phyloP scores from a whole-genome alignment of 257 asterid species.

The Capsicum chinense region DNA sequence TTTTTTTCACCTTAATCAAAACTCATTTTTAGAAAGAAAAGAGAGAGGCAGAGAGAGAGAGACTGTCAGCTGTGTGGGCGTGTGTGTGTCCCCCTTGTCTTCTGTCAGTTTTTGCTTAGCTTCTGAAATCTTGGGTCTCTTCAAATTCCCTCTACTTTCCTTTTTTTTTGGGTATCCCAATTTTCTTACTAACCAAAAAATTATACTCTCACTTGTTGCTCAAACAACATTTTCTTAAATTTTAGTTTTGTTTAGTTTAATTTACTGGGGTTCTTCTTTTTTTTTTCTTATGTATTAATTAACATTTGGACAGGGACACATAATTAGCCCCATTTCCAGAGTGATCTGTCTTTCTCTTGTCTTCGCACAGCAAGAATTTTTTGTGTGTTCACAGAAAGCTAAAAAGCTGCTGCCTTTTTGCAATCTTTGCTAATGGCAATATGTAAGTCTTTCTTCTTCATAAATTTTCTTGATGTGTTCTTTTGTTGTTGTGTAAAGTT shows the following conservation, averaged over 20 bases:
- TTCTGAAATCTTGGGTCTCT: constrained; percentile 14
- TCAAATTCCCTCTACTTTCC: neutral
- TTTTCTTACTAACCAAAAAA: neutral
- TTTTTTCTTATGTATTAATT: neutral
- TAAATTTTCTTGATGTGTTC: neutral
- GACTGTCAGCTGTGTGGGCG: neutral
- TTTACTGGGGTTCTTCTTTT: neutral
- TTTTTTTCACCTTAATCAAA: neutral
- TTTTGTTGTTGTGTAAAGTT: neutral
- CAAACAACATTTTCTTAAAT: neutral
- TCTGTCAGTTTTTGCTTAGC: constrained; percentile 27
- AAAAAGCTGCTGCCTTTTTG: constrained; percentile 15
- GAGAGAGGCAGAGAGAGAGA: neutral
- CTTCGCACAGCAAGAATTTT: neutral
- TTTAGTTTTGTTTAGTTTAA: neutral
- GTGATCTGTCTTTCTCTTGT: constrained; percentile 16
- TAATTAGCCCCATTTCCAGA: constrained; percentile 22
- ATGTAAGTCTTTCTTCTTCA: constrained; percentile 20
- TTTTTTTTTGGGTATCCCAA: neutral
- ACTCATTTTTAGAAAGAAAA: neutral
- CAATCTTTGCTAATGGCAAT: constrained; percentile 2
- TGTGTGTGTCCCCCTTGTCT: neutral
- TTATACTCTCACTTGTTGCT: neutral
- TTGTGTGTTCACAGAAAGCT: neutral
- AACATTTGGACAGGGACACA: constrained; percentile 8